Conservation (phyloP, 2,329 filamentous ascomycete species). For the Ophiocordyceps camponoti-rufipedis region DNA sequence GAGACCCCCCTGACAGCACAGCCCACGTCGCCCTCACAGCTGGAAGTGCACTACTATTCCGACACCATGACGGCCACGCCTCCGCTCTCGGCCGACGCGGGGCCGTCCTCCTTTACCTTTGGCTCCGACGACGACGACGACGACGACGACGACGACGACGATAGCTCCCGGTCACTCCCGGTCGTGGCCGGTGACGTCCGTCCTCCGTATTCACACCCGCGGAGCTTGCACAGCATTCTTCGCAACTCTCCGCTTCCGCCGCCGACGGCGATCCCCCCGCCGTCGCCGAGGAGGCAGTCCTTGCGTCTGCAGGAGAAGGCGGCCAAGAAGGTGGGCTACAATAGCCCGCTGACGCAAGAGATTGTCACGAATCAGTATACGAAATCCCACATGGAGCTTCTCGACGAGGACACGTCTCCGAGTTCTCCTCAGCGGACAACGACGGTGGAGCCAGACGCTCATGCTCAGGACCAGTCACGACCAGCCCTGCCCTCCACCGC, state of each 20-base stretch:
- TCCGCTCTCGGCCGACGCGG: constrained; percentile 33
- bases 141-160: constrained; percentile 14
- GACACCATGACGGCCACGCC: constrained; percentile 42
- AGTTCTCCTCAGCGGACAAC: constrained; percentile 13
- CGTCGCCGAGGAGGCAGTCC: constrained; percentile 35
- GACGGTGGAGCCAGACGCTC: background rate
- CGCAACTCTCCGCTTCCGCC: constrained; percentile 47
- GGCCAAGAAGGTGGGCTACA: constrained; percentile 39
- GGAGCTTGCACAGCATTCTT: constrained; percentile 42
- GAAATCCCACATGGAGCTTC: constrained; percentile 43
- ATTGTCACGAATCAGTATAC: constrained; percentile 45
- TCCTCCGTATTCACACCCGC: constrained; percentile 38
- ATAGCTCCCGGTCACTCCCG: constrained; percentile 2
- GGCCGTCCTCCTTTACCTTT: constrained; percentile 27
- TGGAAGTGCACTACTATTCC: constrained; percentile 26
- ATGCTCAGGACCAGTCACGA: background rate
- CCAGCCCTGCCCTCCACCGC: background rate
- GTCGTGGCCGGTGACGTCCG: background rate
- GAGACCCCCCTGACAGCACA: constrained; percentile 36
- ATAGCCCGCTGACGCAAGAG: constrained; percentile 43
- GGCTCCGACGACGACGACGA: constrained; percentile 15
- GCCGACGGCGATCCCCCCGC: constrained; percentile 27
- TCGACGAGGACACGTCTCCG: constrained; percentile 37
- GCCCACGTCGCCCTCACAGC: constrained; percentile 26
- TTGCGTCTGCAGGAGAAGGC: constrained; percentile 34